Evolutionary conservation across 1,284 basidiomycete species (phyloP).

Genomic region (Violaceomyces palustris): DNA sequence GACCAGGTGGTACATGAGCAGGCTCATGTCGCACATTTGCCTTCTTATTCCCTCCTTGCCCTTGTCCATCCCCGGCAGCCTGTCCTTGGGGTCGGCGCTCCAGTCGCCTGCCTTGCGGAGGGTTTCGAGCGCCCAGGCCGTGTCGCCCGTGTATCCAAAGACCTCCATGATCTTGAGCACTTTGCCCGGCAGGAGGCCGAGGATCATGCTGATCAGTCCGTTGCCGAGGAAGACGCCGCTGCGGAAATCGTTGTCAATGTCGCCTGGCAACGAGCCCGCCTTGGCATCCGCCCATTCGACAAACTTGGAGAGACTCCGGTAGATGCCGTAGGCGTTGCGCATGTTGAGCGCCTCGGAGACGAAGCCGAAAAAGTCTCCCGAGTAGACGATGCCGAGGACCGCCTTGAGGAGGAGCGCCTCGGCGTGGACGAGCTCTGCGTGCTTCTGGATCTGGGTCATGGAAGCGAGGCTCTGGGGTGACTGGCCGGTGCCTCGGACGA

Average conservation of each 20-base stretch:
- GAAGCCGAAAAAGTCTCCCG: conserved; percentile 50
- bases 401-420: conserved; percentile 49
- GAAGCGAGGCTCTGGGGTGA: conserved; percentile 28
- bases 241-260: conserved; percentile 48
- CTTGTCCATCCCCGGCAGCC: conserved; percentile 23
- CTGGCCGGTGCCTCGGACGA: conserved; percentile 47
- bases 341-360: conserved; percentile 50
- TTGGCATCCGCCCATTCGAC: conserved; percentile 46
- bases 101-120: conserved; percentile 42
- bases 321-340: conserved; percentile 50
- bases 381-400: conserved; percentile 47
- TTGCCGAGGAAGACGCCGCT: conserved; percentile 50
- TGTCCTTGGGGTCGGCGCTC: conserved; percentile 16
- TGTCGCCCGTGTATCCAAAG: conserved; percentile 50
- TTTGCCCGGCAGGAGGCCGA: conserved; percentile 49
- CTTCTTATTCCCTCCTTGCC: conserved; percentile 36
- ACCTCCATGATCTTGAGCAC: conserved; percentile 52
- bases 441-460: conserved; percentile 47
- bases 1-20: conserved; percentile 49
- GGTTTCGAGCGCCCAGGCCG: conserved; percentile 36
- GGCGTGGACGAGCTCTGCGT: conserved; percentile 49
- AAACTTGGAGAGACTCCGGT: conserved; percentile 48
- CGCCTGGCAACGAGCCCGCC: conserved; percentile 4
- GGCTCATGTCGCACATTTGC: conserved; percentile 47
- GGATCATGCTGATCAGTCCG: conserved; percentile 49